A percentile compares a stretch with the other conserved stretches of the same genome.
phyloP scores from a whole-genome alignment of 257 asterid species.

The Solanum tarapatanum region DNA sequence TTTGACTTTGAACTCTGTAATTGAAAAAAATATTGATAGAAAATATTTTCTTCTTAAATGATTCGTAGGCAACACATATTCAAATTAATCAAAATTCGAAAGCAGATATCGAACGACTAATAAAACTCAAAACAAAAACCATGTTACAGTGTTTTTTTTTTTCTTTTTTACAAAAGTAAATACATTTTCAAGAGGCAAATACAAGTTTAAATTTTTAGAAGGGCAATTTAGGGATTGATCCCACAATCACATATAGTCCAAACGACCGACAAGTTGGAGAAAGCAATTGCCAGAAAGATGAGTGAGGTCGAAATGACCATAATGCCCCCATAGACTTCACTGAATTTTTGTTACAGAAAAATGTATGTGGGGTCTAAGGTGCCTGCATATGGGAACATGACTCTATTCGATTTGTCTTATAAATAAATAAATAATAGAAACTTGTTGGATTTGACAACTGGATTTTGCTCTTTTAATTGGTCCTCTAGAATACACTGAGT shows the following conservation, averaged over 20 bases:
- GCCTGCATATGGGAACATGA: slow-evolving; percentile 37
- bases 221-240: neutral
- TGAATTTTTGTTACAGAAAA: neutral
- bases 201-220: neutral
- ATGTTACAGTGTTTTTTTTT: too few relatives aligned
- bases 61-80: too few relatives aligned
- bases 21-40: too few relatives aligned
- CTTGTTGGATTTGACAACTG: slow-evolving; percentile 38
- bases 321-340: slow-evolving; percentile 18
- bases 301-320: neutral
- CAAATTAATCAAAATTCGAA: too few relatives aligned
- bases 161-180: neutral
- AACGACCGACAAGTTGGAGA: neutral
- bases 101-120: neutral
- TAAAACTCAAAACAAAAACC: too few relatives aligned
- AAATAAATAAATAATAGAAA: slow-evolving; percentile 2
- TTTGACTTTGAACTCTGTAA: too few relatives aligned
- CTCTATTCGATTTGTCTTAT: slow-evolving; percentile 22
- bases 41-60: too few relatives aligned
- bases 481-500: neutral
- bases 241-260: neutral
- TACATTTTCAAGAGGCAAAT: neutral
- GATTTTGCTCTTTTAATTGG: slow-evolving; percentile 7
- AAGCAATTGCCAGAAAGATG: neutral
- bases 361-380: slow-evolving; percentile 26